These are phyloP conservation scores for Fusarium piperis DNA, from an alignment of 2,329 filamentous ascomycete genomes.

Conservation along the genomic window DNA sequence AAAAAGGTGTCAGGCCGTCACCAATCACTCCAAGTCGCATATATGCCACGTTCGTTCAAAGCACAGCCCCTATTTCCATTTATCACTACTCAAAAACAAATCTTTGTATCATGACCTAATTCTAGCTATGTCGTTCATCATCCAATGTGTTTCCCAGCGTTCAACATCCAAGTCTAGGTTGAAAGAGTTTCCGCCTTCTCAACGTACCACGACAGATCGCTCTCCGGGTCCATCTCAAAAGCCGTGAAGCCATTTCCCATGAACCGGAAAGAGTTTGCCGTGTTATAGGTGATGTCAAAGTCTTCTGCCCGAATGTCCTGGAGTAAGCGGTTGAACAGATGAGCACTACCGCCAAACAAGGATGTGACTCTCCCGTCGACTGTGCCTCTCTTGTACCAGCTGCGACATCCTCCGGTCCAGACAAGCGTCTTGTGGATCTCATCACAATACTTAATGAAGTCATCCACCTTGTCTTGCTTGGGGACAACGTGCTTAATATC, in stretches of 20 bases:
- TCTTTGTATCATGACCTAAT: neutral
- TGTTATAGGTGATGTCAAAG: constrained; percentile 34
- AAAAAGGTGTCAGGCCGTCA: neutral
- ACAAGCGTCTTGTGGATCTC: constrained; percentile 36
- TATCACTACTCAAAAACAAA: neutral
- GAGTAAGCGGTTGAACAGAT: constrained; percentile 35
- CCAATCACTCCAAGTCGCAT: neutral
- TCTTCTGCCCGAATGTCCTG: constrained; percentile 34
- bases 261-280: constrained; percentile 31
- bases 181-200: constrained; percentile 32
- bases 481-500: constrained; percentile 35
- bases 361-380: constrained; percentile 33
- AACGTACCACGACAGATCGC: constrained; percentile 35
- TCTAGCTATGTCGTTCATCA: neutral
- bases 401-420: constrained; percentile 34
- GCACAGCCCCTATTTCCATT: neutral
- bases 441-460: constrained; percentile 34
- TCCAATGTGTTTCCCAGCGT: neutral
- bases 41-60: neutral
- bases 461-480: constrained; percentile 36
- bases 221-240: constrained; percentile 37
- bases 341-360: constrained; percentile 35
- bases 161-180: neutral
- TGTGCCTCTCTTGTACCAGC: constrained; percentile 34
- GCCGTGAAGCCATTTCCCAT: constrained; percentile 36